Conservation (phyloP, 2,329 filamentous ascomycete genomes). For the Diaporthe helianthi region DNA sequence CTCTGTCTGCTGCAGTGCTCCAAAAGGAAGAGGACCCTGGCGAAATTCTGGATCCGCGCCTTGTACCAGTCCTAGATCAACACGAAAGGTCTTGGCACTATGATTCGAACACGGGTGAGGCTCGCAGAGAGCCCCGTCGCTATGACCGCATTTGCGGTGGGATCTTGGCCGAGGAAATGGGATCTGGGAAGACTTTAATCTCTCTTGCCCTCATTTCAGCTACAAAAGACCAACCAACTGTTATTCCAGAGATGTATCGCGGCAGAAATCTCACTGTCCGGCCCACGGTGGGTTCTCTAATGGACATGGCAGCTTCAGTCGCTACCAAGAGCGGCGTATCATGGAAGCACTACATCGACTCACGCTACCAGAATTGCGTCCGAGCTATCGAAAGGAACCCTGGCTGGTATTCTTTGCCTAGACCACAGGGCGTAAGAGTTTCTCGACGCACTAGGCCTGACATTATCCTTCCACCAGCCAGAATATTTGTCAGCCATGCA, state of each 20-base stretch:
- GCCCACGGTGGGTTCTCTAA: constrained; percentile 65
- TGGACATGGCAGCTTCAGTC: constrained; percentile 77
- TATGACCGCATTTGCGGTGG: constrained; percentile 81
- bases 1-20: no score
- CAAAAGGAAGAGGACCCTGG: constrained; percentile 75
- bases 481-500: constrained; percentile 69
- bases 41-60: constrained; percentile 74
- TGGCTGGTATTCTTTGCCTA: constrained; percentile 64
- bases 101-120: constrained; percentile 67
- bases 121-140: constrained; percentile 70
- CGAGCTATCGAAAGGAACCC: constrained; percentile 63
- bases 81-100: constrained; percentile 71
- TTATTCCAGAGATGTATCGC: constrained; percentile 68
- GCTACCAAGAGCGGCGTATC: constrained; percentile 72
- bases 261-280: constrained; percentile 47
- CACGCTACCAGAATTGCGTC: constrained; percentile 58
- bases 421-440: constrained; percentile 49
- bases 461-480: constrained; percentile 46
- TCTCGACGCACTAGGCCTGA: constrained; percentile 45
- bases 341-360: constrained; percentile 71
- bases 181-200: constrained; percentile 86
- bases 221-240: constrained; percentile 72
- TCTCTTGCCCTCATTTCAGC: constrained; percentile 79
- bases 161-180: constrained; percentile 83
- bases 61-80: constrained; percentile 67